Conservation (phyloP, 2,329 filamentous ascomycete genomes). For the Amauroascus niger region DNA sequence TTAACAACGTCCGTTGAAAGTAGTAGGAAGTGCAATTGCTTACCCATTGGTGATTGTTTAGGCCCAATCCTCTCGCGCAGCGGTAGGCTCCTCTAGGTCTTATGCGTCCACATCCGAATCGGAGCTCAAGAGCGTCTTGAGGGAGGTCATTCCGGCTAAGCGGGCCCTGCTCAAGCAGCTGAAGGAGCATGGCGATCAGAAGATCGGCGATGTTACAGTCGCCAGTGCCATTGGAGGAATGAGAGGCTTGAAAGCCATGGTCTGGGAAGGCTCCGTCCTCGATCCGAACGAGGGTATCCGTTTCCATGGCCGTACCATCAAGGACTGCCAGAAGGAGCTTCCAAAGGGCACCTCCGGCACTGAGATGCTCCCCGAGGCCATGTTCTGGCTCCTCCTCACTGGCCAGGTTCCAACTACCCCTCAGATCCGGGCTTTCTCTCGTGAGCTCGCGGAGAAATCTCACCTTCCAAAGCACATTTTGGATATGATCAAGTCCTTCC, state of each 20-base stretch:
- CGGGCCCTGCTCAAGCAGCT: constrained; percentile 88
- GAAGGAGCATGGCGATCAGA: constrained; percentile 72
- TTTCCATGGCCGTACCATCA: constrained; percentile 96
- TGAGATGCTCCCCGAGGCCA: constrained; percentile 96
- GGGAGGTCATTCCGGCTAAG: constrained; percentile 78
- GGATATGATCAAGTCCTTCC: constrained; percentile 83
- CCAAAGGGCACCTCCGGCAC: constrained; percentile 78
- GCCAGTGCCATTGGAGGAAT: constrained; percentile 93
- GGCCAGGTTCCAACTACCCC: constrained; percentile 75
- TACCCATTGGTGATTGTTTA: not conserved
- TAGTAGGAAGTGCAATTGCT: not conserved
- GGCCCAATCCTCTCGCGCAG: constrained; percentile 15
- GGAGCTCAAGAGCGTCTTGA: constrained; percentile 79
- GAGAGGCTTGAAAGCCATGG: constrained; percentile 94
- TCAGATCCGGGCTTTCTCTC: constrained; percentile 74
- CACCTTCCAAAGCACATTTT: constrained; percentile 71
- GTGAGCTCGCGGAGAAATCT: constrained; percentile 78
- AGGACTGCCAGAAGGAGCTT: constrained; percentile 88
- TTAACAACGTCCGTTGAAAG: not conserved
- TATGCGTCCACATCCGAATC: constrained; percentile 65
- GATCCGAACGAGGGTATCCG: constrained; percentile 96
- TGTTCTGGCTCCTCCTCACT: constrained; percentile 98
- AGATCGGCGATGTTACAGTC: constrained; percentile 84
- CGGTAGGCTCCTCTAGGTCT: constrained; percentile 21
- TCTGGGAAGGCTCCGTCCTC: constrained; percentile 96